A percentile compares a stretch with the other conserved stretches of the same genome.
phyloP scores from a whole-genome alignment of 2,329 filamentous ascomycete genomes.

The Dothiorella sarmentorum region DNA sequence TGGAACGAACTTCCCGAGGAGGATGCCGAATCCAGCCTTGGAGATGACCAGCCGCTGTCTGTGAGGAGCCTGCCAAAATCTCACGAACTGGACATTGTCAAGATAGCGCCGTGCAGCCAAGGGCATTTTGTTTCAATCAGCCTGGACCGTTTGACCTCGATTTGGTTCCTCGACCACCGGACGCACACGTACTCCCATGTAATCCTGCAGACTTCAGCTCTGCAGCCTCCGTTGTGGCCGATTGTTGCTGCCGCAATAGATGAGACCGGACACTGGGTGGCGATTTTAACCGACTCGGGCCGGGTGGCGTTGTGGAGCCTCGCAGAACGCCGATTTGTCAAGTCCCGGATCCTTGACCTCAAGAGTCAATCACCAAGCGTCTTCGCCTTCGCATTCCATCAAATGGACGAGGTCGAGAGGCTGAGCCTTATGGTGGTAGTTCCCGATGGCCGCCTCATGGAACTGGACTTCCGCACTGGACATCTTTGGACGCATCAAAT shows the following conservation, averaged over 20 bases:
- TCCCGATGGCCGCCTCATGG: constrained; percentile 60
- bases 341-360: constrained; percentile 54
- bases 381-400: constrained; percentile 58
- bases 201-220: constrained; percentile 30
- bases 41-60: constrained; percentile 53
- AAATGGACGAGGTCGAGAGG: constrained; percentile 28
- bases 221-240: constrained; percentile 39
- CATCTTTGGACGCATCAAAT: constrained; percentile 31
- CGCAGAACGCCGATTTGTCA: constrained; percentile 53
- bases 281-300: constrained; percentile 58
- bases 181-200: constrained; percentile 30
- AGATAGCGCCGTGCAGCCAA: constrained; percentile 59
- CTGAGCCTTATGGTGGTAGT: constrained; percentile 58
- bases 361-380: constrained; percentile 58
- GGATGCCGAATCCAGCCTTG: constrained; percentile 43
- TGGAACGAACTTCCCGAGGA: constrained; percentile 57
- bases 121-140: constrained; percentile 67
- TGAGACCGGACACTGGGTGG: constrained; percentile 61
- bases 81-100: constrained; percentile 66
- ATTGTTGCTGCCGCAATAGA: constrained; percentile 64
- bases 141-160: constrained; percentile 64
- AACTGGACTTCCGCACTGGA: constrained; percentile 51
- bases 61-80: constrained; percentile 60
- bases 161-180: constrained; percentile 50
- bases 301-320: constrained; percentile 64